Evolutionary conservation across 2,329 filamentous ascomycete species (phyloP), one percentile per base, ranked within the genome.

Genomic region (Grosmannia huntii): DNA sequence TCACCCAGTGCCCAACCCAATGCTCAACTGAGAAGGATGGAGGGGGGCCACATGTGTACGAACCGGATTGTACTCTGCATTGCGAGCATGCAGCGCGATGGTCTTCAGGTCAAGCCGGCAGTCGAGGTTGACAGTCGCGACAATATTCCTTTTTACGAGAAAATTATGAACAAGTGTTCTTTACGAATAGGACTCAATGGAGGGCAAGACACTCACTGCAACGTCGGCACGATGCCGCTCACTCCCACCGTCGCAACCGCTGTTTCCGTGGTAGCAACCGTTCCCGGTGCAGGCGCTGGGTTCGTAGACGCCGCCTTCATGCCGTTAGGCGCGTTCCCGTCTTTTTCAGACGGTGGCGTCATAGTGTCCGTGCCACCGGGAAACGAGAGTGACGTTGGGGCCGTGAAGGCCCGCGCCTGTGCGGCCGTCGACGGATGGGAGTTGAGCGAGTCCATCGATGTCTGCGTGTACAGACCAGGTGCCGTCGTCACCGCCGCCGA

Each of bases 41-140:
- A 23, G 21, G 9, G 38, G 41, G 28, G 54, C 59, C 54, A 50
- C 36, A 46, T 60, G 53, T 50, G 55, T 63, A 64, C 62, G 61
- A 62, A 64, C 62, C 61, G 90, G 91, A 71, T 96, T 96, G 81
- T 96, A 96, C 80, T 99, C 94, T 64, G 94, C 94, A 73, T 99
- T 99, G 75, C 94, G 86, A 64, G 94, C 94, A 75, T 99, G 94
- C 71, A 99, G 82, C 67, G 94, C 94, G 72, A 99, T 99, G 68
- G 94, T 99, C 87, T 99, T 99, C 66, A 99, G 82, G 72, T 99
- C 94, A 76, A 97, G 79, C 68, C 94, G 91, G 76, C 92, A 96
- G 79, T 95, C 90, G 70, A 97, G 83, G 74, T 99, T 99, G 79
- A 99, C 94, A 66, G 94, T 99, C 66, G 94, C 94, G 74, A 99